These are phyloP conservation scores for Pestalotiopsis sp. DNA, from an alignment of 2,329 filamentous ascomycete genomes.

Conservation along the genomic window DNA sequence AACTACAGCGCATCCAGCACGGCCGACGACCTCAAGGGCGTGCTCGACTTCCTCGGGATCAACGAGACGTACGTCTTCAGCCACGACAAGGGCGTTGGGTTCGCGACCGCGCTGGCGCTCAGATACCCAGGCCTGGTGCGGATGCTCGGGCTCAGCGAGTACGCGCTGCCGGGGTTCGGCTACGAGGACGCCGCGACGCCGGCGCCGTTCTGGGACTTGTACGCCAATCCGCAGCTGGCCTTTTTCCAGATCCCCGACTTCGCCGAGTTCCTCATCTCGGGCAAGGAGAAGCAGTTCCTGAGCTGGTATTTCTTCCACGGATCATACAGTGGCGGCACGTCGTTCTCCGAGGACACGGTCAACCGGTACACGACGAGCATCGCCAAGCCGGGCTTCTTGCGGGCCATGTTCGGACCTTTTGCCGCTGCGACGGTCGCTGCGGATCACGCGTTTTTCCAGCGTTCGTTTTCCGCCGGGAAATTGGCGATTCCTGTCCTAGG, in stretches of 20 bases:
- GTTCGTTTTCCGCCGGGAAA: constrained; percentile 20
- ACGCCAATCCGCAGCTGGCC: constrained; percentile 43
- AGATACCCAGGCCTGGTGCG: constrained; percentile 38
- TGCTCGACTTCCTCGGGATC: constrained; percentile 46
- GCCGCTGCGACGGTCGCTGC: constrained; percentile 30
- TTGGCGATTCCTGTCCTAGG: constrained; percentile 33
- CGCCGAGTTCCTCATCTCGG: constrained; percentile 47
- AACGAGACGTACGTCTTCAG: constrained; percentile 44
- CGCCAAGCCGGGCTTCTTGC: constrained; percentile 45
- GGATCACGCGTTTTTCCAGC: constrained; percentile 40
- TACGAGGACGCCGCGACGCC: constrained; percentile 36
- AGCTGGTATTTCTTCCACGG: constrained; percentile 50
- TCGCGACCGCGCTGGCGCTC: constrained; percentile 41
- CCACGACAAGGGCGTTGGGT: constrained; percentile 48
- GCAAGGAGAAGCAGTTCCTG: constrained; percentile 43
- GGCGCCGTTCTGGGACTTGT: constrained; percentile 39
- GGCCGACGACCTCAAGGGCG: constrained; percentile 39
- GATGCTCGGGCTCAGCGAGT: constrained; percentile 41
- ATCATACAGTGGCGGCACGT: constrained; percentile 41
- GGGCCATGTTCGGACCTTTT: constrained; percentile 36
- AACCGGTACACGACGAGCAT: constrained; percentile 41
- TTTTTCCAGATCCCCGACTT: constrained; percentile 50
- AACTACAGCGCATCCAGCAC: constrained; percentile 44
- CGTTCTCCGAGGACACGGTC: constrained; percentile 40
- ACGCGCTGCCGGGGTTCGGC: constrained; percentile 43